Evolutionary conservation across 495 filamentous ascomycete species (phyloP).

Genomic region (Venustampulla echinocandica): DNA sequence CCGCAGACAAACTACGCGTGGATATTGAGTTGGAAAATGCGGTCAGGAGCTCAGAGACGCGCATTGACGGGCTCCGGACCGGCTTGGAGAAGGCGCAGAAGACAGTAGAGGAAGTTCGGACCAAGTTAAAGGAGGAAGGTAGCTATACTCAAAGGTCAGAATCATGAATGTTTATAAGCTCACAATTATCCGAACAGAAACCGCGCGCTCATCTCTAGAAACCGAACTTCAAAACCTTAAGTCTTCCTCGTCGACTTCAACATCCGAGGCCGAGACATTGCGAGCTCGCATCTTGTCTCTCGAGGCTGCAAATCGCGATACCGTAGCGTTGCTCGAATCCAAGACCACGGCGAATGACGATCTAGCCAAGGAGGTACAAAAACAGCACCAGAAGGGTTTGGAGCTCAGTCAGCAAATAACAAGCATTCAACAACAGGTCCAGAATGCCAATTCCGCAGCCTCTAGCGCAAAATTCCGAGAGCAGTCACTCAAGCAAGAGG

Average conservation of each 20-base stretch:
- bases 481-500: slow-evolving; percentile 77
- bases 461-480: slow-evolving; percentile 78
- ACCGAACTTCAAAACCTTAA: slow-evolving; percentile 73
- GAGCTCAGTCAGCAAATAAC: slow-evolving; percentile 74
- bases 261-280: slow-evolving; percentile 66
- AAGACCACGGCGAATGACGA: slow-evolving; percentile 81
- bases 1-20: slow-evolving; percentile 72
- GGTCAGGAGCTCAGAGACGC: slow-evolving; percentile 69
- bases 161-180: slow-evolving; percentile 5
- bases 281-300: slow-evolving; percentile 74
- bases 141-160: slow-evolving; percentile 10
- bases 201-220: slow-evolving; percentile 55
- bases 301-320: slow-evolving; percentile 86
- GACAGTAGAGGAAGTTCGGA: slow-evolving; percentile 67
- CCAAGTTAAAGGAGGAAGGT: slow-evolving; percentile 78
- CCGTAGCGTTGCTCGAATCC: slow-evolving; percentile 75
- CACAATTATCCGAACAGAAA: slow-evolving; percentile 44
- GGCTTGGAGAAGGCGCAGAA: slow-evolving; percentile 73
- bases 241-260: slow-evolving; percentile 63
- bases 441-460: slow-evolving; percentile 66
- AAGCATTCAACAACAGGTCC: slow-evolving; percentile 68
- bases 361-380: slow-evolving; percentile 75
- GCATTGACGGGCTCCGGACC: slow-evolving; percentile 68
- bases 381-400: slow-evolving; percentile 79
- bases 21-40: slow-evolving; percentile 92